Conservation (phyloP, 805 yeast genomes). For the Ogataea trehalophila region DNA sequence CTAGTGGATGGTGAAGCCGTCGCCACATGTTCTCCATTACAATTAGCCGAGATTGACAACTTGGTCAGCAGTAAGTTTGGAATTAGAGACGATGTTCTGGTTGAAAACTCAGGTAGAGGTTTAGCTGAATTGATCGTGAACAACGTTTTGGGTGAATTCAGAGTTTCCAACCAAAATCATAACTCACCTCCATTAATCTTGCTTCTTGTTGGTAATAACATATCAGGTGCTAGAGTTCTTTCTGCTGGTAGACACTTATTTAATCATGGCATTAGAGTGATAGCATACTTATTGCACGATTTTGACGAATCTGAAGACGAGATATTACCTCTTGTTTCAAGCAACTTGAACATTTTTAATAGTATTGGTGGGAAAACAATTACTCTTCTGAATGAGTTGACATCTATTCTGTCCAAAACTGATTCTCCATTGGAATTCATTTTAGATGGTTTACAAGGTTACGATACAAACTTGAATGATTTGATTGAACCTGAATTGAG, state of each 20-base stretch:
- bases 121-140: constrained; percentile 54
- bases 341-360: constrained; percentile 52
- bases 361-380: constrained; percentile 68
- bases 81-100: constrained; percentile 38
- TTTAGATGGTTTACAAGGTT: constrained; percentile 82
- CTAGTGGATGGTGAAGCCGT: constrained; percentile 29
- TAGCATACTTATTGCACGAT: constrained; percentile 42
- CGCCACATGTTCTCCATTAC: constrained; percentile 72
- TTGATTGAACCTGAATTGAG: constrained; percentile 40
- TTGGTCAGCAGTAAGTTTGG: constrained; percentile 50
- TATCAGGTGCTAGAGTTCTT: constrained; percentile 70
- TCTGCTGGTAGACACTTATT: constrained; percentile 76
- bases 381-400: constrained; percentile 33
- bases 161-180: constrained; percentile 63
- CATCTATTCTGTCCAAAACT: constrained; percentile 36
- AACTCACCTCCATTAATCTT: constrained; percentile 77
- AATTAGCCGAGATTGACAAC: constrained; percentile 71
- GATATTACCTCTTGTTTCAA: constrained; percentile 29
- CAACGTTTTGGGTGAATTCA: constrained; percentile 63
- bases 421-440: constrained; percentile 77
- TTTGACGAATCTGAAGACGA: constrained; percentile 37
- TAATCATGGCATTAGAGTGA: constrained; percentile 67
- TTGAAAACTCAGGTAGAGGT: constrained; percentile 68
- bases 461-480: constrained; percentile 64
- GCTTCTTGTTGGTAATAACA: constrained; percentile 65